Evolutionary conservation across 139 green algal genomes (phyloP).

Genomic region (Gonium pectorale): DNA sequence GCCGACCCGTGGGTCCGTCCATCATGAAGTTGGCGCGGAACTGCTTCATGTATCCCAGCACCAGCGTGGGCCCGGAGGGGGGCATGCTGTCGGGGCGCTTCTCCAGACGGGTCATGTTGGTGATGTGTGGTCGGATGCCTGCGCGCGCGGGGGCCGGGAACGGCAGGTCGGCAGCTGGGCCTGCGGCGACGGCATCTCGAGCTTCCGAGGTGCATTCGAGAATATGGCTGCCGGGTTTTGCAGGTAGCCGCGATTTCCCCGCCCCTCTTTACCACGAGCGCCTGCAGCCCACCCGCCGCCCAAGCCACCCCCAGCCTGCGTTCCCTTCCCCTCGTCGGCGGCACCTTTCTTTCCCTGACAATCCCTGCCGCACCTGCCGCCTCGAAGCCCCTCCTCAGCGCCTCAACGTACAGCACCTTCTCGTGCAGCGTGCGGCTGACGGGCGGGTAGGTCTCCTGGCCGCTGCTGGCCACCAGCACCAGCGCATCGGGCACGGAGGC

Average conservation of each 20-base stretch:
- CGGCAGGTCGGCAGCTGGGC: no score
- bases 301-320: no score
- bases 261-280: no score
- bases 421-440: conserved; percentile 56
- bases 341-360: no score
- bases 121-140: conserved; percentile 24
- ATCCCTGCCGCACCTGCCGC: neutral
- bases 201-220: no score
- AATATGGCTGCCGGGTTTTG: no score
- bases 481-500: conserved; percentile 6
- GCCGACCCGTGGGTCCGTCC: conserved; percentile 9
- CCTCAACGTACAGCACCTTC: conserved; percentile 59
- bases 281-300: no score
- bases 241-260: no score
- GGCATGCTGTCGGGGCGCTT: conserved; percentile 47
- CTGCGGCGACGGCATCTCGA: no score
- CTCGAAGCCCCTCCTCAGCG: conserved; percentile 46
- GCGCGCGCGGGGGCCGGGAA: no score
- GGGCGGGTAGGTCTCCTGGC: conserved; percentile 41
- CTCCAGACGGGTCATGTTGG: conserved; percentile 53
- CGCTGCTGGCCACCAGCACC: conserved; percentile 50
- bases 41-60: conserved; percentile 58
- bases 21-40: conserved; percentile 46
- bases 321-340: no score
- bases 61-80: neutral